Conservation (phyloP, 306 rosid genomes). For the Vigna unguiculata region DNA sequence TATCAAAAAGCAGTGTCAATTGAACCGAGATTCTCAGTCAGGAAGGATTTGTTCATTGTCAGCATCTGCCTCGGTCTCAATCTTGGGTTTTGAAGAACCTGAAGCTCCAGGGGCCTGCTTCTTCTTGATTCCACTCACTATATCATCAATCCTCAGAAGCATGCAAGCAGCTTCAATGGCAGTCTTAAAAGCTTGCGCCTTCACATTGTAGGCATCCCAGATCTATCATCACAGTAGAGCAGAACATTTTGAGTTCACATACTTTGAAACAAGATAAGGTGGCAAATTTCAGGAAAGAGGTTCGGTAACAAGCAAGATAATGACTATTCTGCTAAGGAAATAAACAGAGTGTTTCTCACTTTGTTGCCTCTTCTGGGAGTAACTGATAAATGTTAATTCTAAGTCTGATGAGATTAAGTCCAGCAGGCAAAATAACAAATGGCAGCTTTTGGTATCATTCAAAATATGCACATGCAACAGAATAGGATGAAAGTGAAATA, state of each 20-base stretch:
- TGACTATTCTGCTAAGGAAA: slow-evolving; percentile 13
- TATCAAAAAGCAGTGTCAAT: slow-evolving; percentile 41
- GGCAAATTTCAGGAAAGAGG: neutral
- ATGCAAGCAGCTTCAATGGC: slow-evolving; percentile 99
- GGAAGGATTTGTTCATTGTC: slow-evolving; percentile 88
- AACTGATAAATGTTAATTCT: slow-evolving; percentile 7
- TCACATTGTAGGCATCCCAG: slow-evolving; percentile 97
- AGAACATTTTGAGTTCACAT: slow-evolving; percentile 30
- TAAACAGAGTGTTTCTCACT: slow-evolving; percentile 16
- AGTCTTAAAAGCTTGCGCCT: slow-evolving; percentile 95
- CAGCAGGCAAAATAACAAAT: neutral
- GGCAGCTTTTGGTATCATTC: slow-evolving; percentile 4
- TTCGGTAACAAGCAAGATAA: neutral
- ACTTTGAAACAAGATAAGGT: neutral
- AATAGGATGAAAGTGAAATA: slow-evolving; percentile 36
- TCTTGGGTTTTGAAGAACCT: slow-evolving; percentile 73
- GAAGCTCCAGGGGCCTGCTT: slow-evolving; percentile 80
- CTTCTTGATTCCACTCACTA: slow-evolving; percentile 97
- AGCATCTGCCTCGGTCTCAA: slow-evolving; percentile 85
- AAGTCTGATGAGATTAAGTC: neutral
- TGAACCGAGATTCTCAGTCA: slow-evolving; percentile 52
- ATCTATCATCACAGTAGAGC: slow-evolving; percentile 56
- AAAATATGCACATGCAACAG: neutral
- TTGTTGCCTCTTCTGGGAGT: neutral
- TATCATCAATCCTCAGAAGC: slow-evolving; percentile 96